A percentile compares a stretch with the other conserved stretches of the same genome.
Evolutionary conservation across 805 yeast species (phyloP).

Genomic region (Candida xiaguanensis): DNA sequence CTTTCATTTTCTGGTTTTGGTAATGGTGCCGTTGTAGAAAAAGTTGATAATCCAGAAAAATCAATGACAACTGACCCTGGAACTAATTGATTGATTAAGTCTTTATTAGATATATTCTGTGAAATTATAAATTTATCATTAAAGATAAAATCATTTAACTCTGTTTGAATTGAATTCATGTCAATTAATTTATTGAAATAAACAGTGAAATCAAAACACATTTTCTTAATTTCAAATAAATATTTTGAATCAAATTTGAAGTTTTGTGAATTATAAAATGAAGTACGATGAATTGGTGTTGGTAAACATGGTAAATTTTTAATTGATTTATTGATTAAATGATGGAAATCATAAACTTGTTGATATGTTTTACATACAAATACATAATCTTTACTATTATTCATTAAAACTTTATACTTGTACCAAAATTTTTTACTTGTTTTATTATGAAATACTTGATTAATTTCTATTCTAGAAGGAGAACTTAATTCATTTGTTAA

Average conservation of each 20-base stretch:
- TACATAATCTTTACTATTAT: constrained; percentile 13
- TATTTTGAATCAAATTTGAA: constrained; percentile 12
- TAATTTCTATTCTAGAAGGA: constrained; percentile 16
- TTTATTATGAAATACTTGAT: constrained; percentile 24
- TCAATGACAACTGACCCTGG: constrained; percentile 1
- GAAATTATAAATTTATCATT: not conserved
- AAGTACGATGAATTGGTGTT: constrained; percentile 17
- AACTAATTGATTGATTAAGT: not conserved
- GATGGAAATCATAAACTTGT: constrained; percentile 34
- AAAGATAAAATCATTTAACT: constrained; percentile 11
- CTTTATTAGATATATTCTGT: not conserved
- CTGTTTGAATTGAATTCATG: constrained; percentile 6
- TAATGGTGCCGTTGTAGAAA: constrained; percentile 6
- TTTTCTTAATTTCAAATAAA: constrained; percentile 14
- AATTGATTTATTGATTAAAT: constrained; percentile 10
- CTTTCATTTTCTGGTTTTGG: not conserved
- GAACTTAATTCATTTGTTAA: constrained; percentile 13
- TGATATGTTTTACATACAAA: constrained; percentile 29
- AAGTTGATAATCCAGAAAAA: not conserved
- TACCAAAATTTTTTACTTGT: constrained; percentile 28
- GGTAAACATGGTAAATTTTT: constrained; percentile 25
- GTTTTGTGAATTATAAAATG: constrained; percentile 1
- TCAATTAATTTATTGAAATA: constrained; percentile 21
- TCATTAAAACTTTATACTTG: constrained; percentile 23
- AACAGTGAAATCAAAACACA: constrained; percentile 22